Evolutionary conservation across 306 rosid genomes (phyloP), one percentile per base, ranked within the genome.

Genomic region (Heteromeles arbutifolia): DNA sequence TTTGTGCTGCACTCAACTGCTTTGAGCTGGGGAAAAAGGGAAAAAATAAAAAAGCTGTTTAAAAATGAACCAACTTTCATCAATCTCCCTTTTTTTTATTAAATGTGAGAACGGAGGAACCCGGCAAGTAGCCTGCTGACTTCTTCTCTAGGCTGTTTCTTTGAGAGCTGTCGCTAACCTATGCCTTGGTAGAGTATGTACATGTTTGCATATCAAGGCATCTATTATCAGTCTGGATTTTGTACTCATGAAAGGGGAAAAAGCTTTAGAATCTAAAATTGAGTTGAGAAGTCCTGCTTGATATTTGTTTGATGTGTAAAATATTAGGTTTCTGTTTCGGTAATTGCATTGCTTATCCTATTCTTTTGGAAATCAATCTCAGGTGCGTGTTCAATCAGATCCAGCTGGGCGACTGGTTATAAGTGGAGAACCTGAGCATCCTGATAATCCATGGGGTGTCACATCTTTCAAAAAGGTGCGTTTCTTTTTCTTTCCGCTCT

Each of bases 341-440:
- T n/a, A 26, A 19, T 77, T 61, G 21, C 32, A 13, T 66, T 67
- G 12, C 32, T 69, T 72, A 70, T 45, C 71, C 10, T 74, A 48
- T 69, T 78, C 39, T 65, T 64, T 43, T 8, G 74, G 22, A 8
- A 65, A 26, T 37, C 64, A 70, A 65, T 57, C 41, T 69, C 77
- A 96, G 99, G 98, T 96, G 74, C 98, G 96, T 14, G 99, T 96
- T 57, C 99, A 96, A 80, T 90, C 99, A 65, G 99, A 96, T 78
- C 97, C 99, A 5, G 92, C 92, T 2, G 99, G 98, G 68, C 96
- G 97, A 44, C 80, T 96, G 69, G 99, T 96, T 61, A 89, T 96
- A 74, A 92, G 92, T 59, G 99, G 99, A 62, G 99, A 92, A 79
- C 99, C 99, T 19, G 99, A 89, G 85, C 93, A 90, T 84, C 84